phyloP scores from a whole-genome alignment of 192 early-diverging fungal species.

The Backusella westeae region DNA sequence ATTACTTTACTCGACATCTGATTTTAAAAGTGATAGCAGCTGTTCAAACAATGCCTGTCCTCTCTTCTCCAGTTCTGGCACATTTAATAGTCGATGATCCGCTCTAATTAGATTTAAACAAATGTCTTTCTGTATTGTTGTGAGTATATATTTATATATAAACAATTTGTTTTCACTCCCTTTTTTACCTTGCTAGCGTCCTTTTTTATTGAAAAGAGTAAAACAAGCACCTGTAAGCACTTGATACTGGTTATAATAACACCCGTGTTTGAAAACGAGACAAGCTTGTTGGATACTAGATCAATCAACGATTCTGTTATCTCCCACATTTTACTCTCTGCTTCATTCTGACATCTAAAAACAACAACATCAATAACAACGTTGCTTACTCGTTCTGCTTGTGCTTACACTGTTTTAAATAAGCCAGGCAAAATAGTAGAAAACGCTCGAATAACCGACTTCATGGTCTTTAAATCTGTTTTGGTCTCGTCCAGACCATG shows the following conservation, averaged over 20 bases:
- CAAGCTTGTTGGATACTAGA: conserved; percentile 15
- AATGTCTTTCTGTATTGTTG: conserved; percentile 24
- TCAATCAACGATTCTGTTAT: conserved; percentile 18
- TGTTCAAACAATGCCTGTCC: conserved; percentile 29
- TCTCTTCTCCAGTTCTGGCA: conserved; percentile 23
- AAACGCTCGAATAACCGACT: conserved; percentile 29
- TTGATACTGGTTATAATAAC: conserved; percentile 34
- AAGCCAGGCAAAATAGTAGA: conserved; percentile 26
- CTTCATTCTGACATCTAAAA: conserved; percentile 34
- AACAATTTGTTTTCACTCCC: background rate
- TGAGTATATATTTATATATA: background rate
- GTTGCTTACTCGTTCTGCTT: no score
- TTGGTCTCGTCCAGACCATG: conserved; percentile 7
- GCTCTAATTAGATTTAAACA: conserved; percentile 34
- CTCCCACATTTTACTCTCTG: conserved; percentile 37
- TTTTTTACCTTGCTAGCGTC: background rate
- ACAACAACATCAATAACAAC: no score
- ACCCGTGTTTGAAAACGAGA: conserved; percentile 30
- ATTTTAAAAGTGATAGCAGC: conserved; percentile 10
- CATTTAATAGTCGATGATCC: conserved; percentile 35
- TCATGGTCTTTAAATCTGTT: conserved; percentile 13
- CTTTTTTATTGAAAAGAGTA: conserved; percentile 25
- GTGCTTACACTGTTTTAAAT: conserved; percentile 35
- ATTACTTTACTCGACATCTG: conserved; percentile 3
- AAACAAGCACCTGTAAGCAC: conserved; percentile 33